Percentiles rank a stretch among this genome's conserved stretches.
Conservation (phyloP, 495 filamentous ascomycete species). For the Tuber umbilicatum region DNA sequence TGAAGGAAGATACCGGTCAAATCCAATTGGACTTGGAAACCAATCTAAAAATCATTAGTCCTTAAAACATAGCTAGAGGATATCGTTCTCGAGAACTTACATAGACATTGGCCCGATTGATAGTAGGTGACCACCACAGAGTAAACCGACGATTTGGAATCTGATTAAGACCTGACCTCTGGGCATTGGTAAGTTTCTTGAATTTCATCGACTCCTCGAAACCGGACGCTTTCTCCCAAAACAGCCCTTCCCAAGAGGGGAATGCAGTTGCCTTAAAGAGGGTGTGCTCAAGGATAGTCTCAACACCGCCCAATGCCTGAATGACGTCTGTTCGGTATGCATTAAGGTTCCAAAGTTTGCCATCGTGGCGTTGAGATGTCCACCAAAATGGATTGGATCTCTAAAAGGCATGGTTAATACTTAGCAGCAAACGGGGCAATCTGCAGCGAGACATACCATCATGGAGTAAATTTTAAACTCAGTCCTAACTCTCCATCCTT, state of each 20-base stretch:
- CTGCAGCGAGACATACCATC: conserved; percentile 51
- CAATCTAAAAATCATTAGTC: conserved; percentile 41
- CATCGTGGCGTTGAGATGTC: conserved; percentile 96
- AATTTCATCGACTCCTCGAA: conserved; percentile 93
- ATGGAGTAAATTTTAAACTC: conserved; percentile 98
- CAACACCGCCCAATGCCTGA: conserved; percentile 96
- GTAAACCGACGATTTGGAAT: conserved; percentile 99
- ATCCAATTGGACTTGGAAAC: conserved; percentile 99
- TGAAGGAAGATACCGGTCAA: conserved; percentile 98
- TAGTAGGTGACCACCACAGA: conserved; percentile 93
- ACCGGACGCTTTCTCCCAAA: conserved; percentile 86
- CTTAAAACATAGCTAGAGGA: not conserved
- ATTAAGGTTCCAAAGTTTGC: conserved; percentile 98
- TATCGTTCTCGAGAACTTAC: conserved; percentile 42
- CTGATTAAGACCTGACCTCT: conserved; percentile 96
- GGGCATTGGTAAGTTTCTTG: conserved; percentile 98
- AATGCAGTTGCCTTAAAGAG: conserved; percentile 98
- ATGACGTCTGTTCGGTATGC: conserved; percentile 98
- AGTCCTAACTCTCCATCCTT: conserved; percentile 89
- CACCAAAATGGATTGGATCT: conserved; percentile 99
- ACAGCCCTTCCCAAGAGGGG: conserved; percentile 96
- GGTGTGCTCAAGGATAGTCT: conserved; percentile 97
- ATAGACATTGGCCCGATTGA: conserved; percentile 71
- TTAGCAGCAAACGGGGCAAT: not conserved
- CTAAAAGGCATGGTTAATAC: conserved; percentile 26